Evolutionary conservation across 169 alveolate genomes (phyloP).

Genomic region (Blepharisma undulans): DNA sequence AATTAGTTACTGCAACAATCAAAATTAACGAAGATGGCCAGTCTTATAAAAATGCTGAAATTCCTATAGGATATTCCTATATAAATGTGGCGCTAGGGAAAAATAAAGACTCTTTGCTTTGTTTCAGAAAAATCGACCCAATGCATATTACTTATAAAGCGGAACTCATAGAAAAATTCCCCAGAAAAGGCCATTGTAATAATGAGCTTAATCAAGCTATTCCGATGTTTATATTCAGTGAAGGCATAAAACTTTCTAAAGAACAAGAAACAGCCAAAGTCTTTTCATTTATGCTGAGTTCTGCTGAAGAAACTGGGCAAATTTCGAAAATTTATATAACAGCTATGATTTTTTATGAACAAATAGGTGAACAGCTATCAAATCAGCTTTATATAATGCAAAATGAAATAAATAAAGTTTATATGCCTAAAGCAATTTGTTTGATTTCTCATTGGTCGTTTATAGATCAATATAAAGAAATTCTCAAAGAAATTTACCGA

Average conservation of each 20-base stretch:
- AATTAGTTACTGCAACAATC: constrained; percentile 39
- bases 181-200: constrained; percentile 37
- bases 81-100: constrained; percentile 46
- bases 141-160: constrained; percentile 10
- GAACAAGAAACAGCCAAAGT: constrained; percentile 10
- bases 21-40: constrained; percentile 23
- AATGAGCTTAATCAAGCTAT: constrained; percentile 40
- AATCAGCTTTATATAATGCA: neutral
- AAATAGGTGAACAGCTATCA: neutral
- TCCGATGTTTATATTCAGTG: constrained; percentile 43
- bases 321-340: constrained; percentile 42
- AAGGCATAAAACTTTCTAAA: constrained; percentile 35
- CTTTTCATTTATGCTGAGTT: constrained; percentile 43
- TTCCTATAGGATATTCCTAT: constrained; percentile 15
- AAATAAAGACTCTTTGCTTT: constrained; percentile 43
- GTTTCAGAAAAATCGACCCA: constrained; percentile 39
- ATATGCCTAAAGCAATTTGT: constrained; percentile 58
- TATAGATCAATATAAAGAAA: constrained; percentile 53
- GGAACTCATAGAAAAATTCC: constrained; percentile 43
- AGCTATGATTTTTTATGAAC: constrained; percentile 42
- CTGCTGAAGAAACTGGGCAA: constrained; percentile 19
- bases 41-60: constrained; percentile 26
- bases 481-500: constrained; percentile 53
- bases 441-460: constrained; percentile 64
- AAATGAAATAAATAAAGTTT: constrained; percentile 24